Evolutionary conservation across 164 flowering plant species (phyloP).

Genomic region (Magnolia changhungtana): DNA sequence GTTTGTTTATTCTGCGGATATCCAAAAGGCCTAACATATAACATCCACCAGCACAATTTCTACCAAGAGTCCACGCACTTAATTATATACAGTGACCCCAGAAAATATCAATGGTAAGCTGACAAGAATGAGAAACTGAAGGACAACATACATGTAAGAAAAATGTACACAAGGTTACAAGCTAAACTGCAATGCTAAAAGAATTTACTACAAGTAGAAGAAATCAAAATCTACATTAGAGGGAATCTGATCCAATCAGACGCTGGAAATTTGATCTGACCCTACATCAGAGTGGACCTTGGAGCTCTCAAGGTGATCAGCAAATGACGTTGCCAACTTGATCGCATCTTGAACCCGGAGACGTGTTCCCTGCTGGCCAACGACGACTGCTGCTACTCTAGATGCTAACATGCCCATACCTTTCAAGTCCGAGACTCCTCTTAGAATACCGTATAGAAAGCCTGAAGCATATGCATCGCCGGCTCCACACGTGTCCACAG

Average conservation of each 20-base stretch:
- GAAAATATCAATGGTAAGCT: too few relatives aligned
- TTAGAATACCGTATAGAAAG: constrained; percentile 64
- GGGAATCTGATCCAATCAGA: constrained; percentile 1
- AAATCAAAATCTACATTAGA: neutral
- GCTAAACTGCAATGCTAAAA: neutral
- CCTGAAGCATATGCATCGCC: constrained; percentile 99
- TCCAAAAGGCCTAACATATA: too few relatives aligned
- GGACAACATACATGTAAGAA: neutral
- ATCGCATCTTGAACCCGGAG: constrained; percentile 74
- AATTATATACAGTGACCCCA: too few relatives aligned
- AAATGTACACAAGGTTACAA: neutral
- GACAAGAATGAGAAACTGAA: too few relatives aligned
- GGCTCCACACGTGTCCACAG: constrained; percentile 93
- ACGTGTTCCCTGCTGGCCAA: constrained; percentile 91
- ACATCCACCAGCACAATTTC: too few relatives aligned
- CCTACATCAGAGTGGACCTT: constrained; percentile 39
- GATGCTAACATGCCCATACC: constrained; percentile 81
- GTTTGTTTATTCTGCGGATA: too few relatives aligned
- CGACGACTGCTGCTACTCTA: constrained; percentile 81
- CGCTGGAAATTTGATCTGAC: constrained; percentile 50
- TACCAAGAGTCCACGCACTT: too few relatives aligned
- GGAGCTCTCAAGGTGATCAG: constrained; percentile 37
- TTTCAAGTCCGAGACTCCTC: constrained; percentile 69
- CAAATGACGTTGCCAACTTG: constrained; percentile 56
- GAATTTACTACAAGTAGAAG: neutral